Percentiles rank a stretch among this genome's conserved stretches.
Conservation (phyloP, 805 yeast species). For the Kluyveromyces aestuarii region DNA sequence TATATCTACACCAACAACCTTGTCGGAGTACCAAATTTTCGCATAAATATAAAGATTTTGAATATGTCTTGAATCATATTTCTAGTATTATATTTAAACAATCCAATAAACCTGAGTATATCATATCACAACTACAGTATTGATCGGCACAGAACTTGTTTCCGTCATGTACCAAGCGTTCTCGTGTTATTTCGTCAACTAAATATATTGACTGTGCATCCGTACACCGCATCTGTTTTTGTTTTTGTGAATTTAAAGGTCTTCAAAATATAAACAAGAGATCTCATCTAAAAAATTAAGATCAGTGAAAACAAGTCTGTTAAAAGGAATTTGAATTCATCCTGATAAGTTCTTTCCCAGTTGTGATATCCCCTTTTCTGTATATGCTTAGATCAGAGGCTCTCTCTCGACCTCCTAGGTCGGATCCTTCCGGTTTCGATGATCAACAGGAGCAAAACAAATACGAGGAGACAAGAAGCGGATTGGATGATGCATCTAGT, state of each 20-base stretch:
- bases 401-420: neutral
- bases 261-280: neutral
- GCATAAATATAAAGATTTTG: slow-evolving; percentile 3
- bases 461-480: neutral
- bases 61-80: slow-evolving; percentile 5
- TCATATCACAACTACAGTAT: too few species aligned
- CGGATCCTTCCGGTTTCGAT: neutral
- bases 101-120: too few species aligned
- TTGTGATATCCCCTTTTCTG: too few species aligned
- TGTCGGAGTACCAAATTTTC: slow-evolving; percentile 3
- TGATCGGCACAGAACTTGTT: too few species aligned
- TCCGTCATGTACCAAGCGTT: too few species aligned
- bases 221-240: neutral
- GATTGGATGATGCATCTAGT: neutral
- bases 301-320: neutral
- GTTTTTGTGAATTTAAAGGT: neutral
- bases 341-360: too few species aligned
- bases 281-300: neutral
- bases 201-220: neutral
- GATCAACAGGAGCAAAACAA: neutral
- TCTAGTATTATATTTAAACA: too few species aligned
- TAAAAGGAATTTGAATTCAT: neutral
- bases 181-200: too few species aligned
- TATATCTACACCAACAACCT: neutral
- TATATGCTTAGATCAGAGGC: neutral